phyloP scores from a whole-genome alignment of 2,329 filamentous ascomycete genomes.

The Peltaster fructicola region DNA sequence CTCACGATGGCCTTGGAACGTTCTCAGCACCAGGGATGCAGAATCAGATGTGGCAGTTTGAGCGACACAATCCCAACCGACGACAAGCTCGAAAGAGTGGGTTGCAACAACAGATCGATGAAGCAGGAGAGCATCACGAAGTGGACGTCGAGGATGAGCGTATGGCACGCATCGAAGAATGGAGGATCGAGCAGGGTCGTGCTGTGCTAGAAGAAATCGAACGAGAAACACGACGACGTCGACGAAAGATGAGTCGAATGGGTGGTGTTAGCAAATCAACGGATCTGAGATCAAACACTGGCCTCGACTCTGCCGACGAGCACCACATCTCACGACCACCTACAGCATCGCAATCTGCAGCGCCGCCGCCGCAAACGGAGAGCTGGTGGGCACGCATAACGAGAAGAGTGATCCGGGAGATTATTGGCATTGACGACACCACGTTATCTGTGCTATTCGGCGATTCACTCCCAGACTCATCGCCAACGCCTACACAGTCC shows the following conservation, averaged over 20 bases:
- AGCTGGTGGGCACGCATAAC: constrained; percentile 70
- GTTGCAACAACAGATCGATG: constrained; percentile 38
- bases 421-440: constrained; percentile 80
- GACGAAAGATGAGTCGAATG: constrained; percentile 45
- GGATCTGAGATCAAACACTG: constrained; percentile 9
- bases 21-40: constrained; percentile 50
- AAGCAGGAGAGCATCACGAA: constrained; percentile 32
- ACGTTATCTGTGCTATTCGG: constrained; percentile 76
- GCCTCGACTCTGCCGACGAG: constrained; percentile 10
- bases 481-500: constrained; percentile 12
- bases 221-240: constrained; percentile 49
- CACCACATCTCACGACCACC: too few relatives aligned
- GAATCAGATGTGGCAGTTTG: constrained; percentile 77
- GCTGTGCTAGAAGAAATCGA: constrained; percentile 78
- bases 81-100: constrained; percentile 40
- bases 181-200: constrained; percentile 80
- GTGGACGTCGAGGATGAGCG: constrained; percentile 50
- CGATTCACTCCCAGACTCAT: constrained; percentile 39
- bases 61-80: constrained; percentile 61
- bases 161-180: constrained; percentile 71
- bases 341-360: constrained; percentile 9
- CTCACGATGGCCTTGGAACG: constrained; percentile 78
- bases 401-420: constrained; percentile 66
- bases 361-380: constrained; percentile 32
- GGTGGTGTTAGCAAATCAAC: constrained; percentile 24